phyloP scores from a whole-genome alignment of 306 rosid genomes.

The Trifolium subterraneum region DNA sequence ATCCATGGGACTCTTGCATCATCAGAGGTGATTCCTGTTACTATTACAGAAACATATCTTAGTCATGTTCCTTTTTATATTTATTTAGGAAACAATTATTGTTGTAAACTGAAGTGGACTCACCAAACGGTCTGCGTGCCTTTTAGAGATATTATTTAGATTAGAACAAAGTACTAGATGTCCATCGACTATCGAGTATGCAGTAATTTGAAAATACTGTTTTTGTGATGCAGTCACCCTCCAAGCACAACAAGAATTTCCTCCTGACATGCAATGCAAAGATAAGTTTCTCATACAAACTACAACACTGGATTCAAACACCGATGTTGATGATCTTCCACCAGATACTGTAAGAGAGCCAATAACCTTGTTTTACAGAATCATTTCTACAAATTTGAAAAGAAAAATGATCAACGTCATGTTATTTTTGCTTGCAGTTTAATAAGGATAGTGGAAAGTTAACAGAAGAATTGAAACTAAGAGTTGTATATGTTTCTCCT shows the following conservation, averaged over 20 bases:
- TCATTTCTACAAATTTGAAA: slow-evolving; percentile 28
- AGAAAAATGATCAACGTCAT: slow-evolving; percentile 18
- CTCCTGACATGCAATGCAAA: slow-evolving; percentile 77
- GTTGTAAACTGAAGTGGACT: not conserved
- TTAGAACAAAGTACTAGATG: not conserved
- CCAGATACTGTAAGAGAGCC: slow-evolving; percentile 68
- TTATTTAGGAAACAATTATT: not conserved
- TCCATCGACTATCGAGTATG: not conserved
- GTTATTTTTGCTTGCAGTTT: slow-evolving; percentile 58
- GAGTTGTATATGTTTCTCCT: slow-evolving; percentile 65
- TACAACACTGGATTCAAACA: slow-evolving; percentile 65
- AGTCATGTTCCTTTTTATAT: not conserved
- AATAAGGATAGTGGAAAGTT: slow-evolving; percentile 75
- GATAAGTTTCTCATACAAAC: slow-evolving; percentile 95
- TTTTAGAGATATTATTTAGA: not conserved
- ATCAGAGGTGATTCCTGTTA: slow-evolving; percentile 75
- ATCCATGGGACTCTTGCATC: slow-evolving; percentile 79
- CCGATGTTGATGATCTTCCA: slow-evolving; percentile 79
- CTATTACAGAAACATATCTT: not conserved
- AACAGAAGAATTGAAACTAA: slow-evolving; percentile 85
- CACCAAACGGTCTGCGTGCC: not conserved
- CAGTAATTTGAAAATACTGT: not conserved
- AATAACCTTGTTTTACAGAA: slow-evolving; percentile 37
- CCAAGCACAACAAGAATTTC: slow-evolving; percentile 83
- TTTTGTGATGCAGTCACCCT: slow-evolving; percentile 74